Base-by-base conservation (phyloP, 2,329 filamentous ascomycete genomes). In the Alternaria atra region DNA sequence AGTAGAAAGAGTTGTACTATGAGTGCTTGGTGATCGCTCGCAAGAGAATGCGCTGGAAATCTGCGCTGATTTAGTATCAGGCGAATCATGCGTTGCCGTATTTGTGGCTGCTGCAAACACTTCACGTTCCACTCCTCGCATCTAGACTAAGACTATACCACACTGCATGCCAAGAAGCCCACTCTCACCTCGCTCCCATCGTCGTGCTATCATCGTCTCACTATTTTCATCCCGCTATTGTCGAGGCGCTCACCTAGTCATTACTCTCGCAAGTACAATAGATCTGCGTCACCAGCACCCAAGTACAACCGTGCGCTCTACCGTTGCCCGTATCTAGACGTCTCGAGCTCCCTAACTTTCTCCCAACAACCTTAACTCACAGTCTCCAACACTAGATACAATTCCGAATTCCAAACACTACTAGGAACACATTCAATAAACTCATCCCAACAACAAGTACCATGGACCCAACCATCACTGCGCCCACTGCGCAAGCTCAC, bases 251-350 rank as follows among this genome's bases (percentile, higher is more conserved):
- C 6, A 47, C 23, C 8, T 6, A 25, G 29, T 43, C 27, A 27
- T 60, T 48, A 32, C 46, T 10, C 12, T 55, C 13, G 5, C 17
- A 6, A 13, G 8, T 13, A 60, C 39, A 56, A 56, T 29, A 52
- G 6, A 37, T 50, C 57, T 51, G 44, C 37, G 53, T 46, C 20
- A 39, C 27, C 27, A 17, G 10, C 47, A 13, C n/a, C 5, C 27
- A 44, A 40, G 12, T 32, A 12, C 20, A 9, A 44, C n/a, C 15
- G 25, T 52, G 46, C 39, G 25, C 25, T 12, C 32, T 42, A 17
- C 29, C 13, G 13, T 3, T 23, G 5, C 34, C 3, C 13, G 13
- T 34, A 34, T 44, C n/a, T 34, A 9, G 7, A 7, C 27, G 5
- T 13, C 35, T 23, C 6, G 20, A 10, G n/a, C 27, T 42, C 10